phyloP scores from a whole-genome alignment of 1,284 basidiomycete species.

The Ceraceosorus guamensis region DNA sequence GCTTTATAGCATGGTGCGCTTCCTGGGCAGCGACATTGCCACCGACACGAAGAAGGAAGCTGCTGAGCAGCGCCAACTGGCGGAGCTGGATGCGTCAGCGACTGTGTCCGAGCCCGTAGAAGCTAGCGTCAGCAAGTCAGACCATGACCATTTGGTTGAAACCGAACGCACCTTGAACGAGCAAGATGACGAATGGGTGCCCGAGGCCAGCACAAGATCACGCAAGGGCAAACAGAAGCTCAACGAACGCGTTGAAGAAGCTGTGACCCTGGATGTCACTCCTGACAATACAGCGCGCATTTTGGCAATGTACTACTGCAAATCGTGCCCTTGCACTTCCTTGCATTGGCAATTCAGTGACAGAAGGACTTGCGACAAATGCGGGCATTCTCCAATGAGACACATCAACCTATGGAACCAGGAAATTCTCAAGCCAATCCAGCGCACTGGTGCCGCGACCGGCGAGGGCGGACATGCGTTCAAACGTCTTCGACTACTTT shows the following conservation, averaged over 20 bases:
- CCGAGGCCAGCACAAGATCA: too few relatives aligned
- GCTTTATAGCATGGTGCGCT: conserved; percentile 78
- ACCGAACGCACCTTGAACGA: too few relatives aligned
- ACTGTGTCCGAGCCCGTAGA: too few relatives aligned
- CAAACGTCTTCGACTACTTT: conserved; percentile 55
- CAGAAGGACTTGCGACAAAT: conserved; percentile 76
- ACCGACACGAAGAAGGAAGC: neutral
- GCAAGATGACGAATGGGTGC: too few relatives aligned
- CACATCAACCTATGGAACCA: conserved; percentile 59
- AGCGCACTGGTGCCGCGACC: conserved; percentile 30
- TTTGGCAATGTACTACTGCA: conserved; percentile 55
- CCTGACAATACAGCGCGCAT: too few relatives aligned
- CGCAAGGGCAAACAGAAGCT: too few relatives aligned
- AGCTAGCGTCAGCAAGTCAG: too few relatives aligned
- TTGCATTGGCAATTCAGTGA: conserved; percentile 83
- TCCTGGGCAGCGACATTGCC: conserved; percentile 36
- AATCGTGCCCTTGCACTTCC: conserved; percentile 75
- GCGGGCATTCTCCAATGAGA: conserved; percentile 88
- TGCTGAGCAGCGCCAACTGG: too few relatives aligned
- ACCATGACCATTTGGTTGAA: too few relatives aligned
- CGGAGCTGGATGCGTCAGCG: too few relatives aligned
- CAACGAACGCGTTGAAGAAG: too few relatives aligned
- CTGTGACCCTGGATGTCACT: too few relatives aligned
- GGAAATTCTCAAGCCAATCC: conserved; percentile 46
- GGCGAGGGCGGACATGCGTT: conserved; percentile 45